Evolutionary conservation across 1,284 basidiomycete species (phyloP).

Genomic region (Fistulinella staudtii): DNA sequence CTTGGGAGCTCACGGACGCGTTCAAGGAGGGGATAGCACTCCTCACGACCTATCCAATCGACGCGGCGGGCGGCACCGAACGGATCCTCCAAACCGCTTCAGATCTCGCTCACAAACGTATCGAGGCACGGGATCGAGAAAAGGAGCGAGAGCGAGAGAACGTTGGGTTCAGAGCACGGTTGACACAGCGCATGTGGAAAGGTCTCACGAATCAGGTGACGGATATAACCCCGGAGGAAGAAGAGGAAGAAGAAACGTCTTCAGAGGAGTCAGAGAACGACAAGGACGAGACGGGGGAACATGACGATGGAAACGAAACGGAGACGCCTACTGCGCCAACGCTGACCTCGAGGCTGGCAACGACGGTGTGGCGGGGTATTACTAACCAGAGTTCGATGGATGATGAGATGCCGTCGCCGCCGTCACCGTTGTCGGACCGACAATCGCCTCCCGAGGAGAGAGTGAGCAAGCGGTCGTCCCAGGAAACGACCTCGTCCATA

Average conservation of each 20-base stretch:
- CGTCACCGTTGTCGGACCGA: slow-evolving; percentile 40
- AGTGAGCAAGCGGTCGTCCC: slow-evolving; percentile 6
- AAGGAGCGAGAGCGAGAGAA: slow-evolving; percentile 34
- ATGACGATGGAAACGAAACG: slow-evolving; percentile 43
- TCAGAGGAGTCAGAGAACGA: slow-evolving; percentile 30
- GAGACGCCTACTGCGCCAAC: slow-evolving; percentile 39
- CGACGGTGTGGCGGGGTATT: slow-evolving; percentile 66
- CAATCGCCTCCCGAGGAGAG: slow-evolving; percentile 28
- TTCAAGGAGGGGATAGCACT: slow-evolving; percentile 64
- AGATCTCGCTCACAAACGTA: slow-evolving; percentile 53
- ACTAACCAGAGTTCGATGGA: slow-evolving; percentile 74
- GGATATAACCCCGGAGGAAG: slow-evolving; percentile 35
- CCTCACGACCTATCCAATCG: slow-evolving; percentile 60
- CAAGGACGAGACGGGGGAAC: slow-evolving; percentile 33
- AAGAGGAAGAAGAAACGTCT: slow-evolving; percentile 18
- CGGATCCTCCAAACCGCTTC: slow-evolving; percentile 62
- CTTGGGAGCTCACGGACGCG: slow-evolving; percentile 57
- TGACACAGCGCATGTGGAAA: slow-evolving; percentile 64
- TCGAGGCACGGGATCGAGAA: slow-evolving; percentile 34
- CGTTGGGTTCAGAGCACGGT: slow-evolving; percentile 48
- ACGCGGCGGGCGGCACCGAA: slow-evolving; percentile 64
- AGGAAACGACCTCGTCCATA: slow-evolving; percentile 4
- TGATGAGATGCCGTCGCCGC: slow-evolving; percentile 38
- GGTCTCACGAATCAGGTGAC: slow-evolving; percentile 53
- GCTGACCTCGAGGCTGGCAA: slow-evolving; percentile 53